These are phyloP conservation scores for Candida namnaoensis DNA, from an alignment of 805 yeast species.

Conservation along the genomic window DNA sequence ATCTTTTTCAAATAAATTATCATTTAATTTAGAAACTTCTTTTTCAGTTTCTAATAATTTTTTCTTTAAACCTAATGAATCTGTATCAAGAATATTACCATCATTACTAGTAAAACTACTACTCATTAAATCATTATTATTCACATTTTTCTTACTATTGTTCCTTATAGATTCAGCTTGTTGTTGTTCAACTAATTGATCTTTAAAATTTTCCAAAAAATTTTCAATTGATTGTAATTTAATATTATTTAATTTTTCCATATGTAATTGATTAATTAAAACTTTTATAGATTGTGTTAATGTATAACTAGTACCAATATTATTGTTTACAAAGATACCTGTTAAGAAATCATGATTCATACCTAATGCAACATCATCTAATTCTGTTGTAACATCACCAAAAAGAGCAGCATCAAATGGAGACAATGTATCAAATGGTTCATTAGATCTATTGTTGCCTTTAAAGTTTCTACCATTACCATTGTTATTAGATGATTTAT, in stretches of 20 bases:
- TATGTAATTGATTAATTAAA: constrained; percentile 44
- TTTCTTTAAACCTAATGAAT: no score
- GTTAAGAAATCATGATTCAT: constrained; percentile 36
- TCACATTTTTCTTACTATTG: no score
- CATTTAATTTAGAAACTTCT: neutral
- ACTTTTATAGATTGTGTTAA: constrained; percentile 47
- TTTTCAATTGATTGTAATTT: constrained; percentile 44
- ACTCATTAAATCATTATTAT: no score
- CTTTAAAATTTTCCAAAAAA: constrained; percentile 43
- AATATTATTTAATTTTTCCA: constrained; percentile 50
- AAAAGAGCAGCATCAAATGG: constrained; percentile 54
- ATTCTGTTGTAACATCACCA: constrained; percentile 40
- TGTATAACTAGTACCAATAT: constrained; percentile 46
- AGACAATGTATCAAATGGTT: neutral
- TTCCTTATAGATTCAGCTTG: no score
- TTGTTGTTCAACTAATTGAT: constrained; percentile 1
- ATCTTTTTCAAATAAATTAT: neutral
- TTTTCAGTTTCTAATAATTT: neutral
- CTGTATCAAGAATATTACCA: no score
- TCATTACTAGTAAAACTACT: no score
- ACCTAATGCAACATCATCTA: constrained; percentile 45
- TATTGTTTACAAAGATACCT: constrained; percentile 52
- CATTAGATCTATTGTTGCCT: neutral
- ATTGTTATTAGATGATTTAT: neutral
- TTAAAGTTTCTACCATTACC: neutral